A percentile compares a stretch with the other conserved stretches of the same genome.
These are phyloP conservation scores for Rubia tinctorum DNA, from an alignment of 305 asterid genomes.

Conservation along the genomic window DNA sequence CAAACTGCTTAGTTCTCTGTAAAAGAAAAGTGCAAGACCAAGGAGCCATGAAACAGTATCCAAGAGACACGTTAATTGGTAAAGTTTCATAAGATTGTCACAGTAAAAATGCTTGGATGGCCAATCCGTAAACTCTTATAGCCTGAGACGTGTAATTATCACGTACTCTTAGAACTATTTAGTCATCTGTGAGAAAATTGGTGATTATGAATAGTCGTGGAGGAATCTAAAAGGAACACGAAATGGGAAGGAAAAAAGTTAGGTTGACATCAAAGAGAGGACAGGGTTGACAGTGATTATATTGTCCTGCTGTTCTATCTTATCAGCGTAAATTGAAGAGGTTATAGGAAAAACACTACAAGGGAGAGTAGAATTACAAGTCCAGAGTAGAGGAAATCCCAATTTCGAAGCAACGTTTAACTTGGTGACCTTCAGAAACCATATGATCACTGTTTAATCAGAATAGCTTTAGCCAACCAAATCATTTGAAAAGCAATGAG, in stretches of 20 bases:
- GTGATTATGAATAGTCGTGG: not conserved
- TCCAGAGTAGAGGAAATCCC: not conserved
- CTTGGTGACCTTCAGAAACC: not conserved
- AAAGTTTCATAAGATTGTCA: not conserved
- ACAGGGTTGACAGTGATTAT: too few species aligned
- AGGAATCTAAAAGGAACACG: not conserved
- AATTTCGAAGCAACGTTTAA: not conserved
- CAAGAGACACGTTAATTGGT: not conserved
- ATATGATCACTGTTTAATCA: not conserved
- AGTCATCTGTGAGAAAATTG: not conserved
- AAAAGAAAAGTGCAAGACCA: not conserved
- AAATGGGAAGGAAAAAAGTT: not conserved
- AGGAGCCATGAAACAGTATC: too few species aligned
- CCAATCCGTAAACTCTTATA: not conserved
- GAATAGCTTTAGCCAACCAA: not conserved
- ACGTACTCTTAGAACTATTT: not conserved
- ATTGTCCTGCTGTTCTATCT: not conserved
- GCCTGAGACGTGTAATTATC: not conserved
- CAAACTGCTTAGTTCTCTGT: not conserved
- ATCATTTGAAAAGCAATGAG: not conserved
- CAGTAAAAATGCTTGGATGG: not conserved
- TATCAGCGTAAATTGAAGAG: not conserved
- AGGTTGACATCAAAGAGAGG: not conserved
- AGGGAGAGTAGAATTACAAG: not conserved
- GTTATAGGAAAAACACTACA: not conserved